Percentiles rank a stretch among this genome's conserved stretches.
These are phyloP conservation scores for Xylaria hypoxylon DNA, from an alignment of 2,329 filamentous ascomycete species.

Conservation along the genomic window DNA sequence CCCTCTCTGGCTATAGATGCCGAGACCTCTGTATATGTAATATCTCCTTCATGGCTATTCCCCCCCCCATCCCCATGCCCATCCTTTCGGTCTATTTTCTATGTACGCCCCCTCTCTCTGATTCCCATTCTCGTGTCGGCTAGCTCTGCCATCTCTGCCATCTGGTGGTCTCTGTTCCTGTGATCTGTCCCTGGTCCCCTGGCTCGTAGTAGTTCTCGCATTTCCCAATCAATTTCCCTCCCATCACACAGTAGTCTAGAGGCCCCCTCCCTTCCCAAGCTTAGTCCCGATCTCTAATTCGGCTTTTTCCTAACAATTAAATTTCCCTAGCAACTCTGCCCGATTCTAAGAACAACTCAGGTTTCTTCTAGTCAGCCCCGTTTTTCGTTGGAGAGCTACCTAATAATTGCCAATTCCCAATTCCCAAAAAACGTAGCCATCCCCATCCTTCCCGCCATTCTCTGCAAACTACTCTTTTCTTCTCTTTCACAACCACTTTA, in stretches of 20 bases:
- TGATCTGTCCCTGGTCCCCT: slow-evolving; percentile 20
- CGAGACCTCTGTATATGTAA: slow-evolving; percentile 41
- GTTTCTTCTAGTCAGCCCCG: slow-evolving; percentile 54
- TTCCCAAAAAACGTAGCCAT: slow-evolving; percentile 63
- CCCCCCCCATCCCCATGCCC: slow-evolving; percentile 27
- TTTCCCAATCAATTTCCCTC: slow-evolving; percentile 44
- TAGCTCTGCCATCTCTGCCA: slow-evolving; percentile 21
- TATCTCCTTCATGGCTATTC: slow-evolving; percentile 36
- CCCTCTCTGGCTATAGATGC: slow-evolving; percentile 40
- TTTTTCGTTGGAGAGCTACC: slow-evolving; percentile 63
- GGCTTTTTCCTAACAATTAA: slow-evolving; percentile 51
- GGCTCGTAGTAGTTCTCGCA: slow-evolving; percentile 30
- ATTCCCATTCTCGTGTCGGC: slow-evolving; percentile 34
- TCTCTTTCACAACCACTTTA: slow-evolving; percentile 45
- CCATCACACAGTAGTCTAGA: slow-evolving; percentile 38
- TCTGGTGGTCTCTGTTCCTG: slow-evolving; percentile 13
- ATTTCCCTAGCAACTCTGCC: slow-evolving; percentile 55
- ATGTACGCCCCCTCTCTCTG: slow-evolving; percentile 25
- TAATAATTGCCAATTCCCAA: slow-evolving; percentile 57
- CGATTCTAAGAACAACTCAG: slow-evolving; percentile 38
- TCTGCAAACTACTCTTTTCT: slow-evolving; percentile 46
- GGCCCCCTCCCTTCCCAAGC: slow-evolving; percentile 39
- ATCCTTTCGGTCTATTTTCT: slow-evolving; percentile 22
- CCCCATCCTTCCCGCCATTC: slow-evolving; percentile 57
- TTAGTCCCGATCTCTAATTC: slow-evolving; percentile 55